Conservation (phyloP, 768 basidiomycete genomes). For the Mrakia blollopis region DNA sequence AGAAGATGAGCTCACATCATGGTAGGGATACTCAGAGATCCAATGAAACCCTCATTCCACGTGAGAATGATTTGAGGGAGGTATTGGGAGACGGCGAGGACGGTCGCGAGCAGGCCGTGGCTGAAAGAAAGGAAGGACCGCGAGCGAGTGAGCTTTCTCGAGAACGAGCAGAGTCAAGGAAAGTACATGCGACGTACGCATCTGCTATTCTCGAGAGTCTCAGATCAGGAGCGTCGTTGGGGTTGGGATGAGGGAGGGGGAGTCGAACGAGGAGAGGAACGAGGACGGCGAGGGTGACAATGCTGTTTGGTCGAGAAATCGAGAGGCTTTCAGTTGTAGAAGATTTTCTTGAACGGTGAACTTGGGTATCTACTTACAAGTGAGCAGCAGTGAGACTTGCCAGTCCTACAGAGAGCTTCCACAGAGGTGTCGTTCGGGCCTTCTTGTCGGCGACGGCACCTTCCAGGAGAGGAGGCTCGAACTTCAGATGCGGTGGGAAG, state of each 20-base stretch:
- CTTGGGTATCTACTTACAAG: neutral
- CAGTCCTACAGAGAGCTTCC: neutral
- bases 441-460: neutral
- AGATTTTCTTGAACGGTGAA: neutral
- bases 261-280: conserved; percentile 5
- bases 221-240: conserved; percentile 20
- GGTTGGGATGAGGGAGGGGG: conserved; percentile 4
- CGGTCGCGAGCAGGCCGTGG: conserved; percentile 72
- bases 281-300: conserved; percentile 4
- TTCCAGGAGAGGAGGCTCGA: conserved; percentile 36
- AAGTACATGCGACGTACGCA: conserved; percentile 2
- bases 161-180: neutral
- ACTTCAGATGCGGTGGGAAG: conserved; percentile 81
- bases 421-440: neutral
- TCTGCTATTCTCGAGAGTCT: conserved; percentile 27
- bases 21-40: conserved; percentile 88
- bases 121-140: conserved; percentile 44
- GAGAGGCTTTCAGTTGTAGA: too few relatives aligned
- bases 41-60: conserved; percentile 57
- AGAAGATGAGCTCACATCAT: conserved; percentile 52
- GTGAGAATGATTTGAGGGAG: conserved; percentile 80
- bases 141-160: conserved; percentile 28
- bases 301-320: neutral
- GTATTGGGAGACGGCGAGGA: conserved; percentile 79
- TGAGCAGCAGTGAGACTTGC: neutral